Evolutionary conservation across 164 flowering plant species (phyloP).

Genomic region (Sextonia rubra): DNA sequence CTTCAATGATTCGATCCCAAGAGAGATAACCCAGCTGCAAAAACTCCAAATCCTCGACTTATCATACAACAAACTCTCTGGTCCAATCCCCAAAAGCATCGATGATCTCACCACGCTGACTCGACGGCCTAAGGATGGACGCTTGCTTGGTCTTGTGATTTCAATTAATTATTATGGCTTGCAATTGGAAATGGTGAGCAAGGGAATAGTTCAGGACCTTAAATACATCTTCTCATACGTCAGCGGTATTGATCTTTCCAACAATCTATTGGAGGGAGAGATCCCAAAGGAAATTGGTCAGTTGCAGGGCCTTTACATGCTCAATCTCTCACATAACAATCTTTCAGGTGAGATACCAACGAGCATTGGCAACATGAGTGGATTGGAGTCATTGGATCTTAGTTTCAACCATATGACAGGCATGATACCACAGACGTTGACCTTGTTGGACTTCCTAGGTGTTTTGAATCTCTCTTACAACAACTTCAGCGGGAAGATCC

Average conservation of each 20-base stretch:
- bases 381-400: too few relatives aligned
- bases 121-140: too few relatives aligned
- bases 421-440: too few relatives aligned
- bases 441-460: slow-evolving; percentile 13
- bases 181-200: slow-evolving; percentile 13
- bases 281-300: slow-evolving; percentile 15
- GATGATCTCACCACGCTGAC: too few relatives aligned
- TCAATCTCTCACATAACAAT: too few relatives aligned
- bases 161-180: slow-evolving; percentile 2
- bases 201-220: not conserved
- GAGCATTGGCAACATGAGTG: too few relatives aligned
- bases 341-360: too few relatives aligned
- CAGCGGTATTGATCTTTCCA: slow-evolving; percentile 20
- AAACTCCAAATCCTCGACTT: too few relatives aligned
- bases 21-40: not conserved
- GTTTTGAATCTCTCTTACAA: slow-evolving; percentile 16
- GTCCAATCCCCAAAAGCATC: too few relatives aligned
- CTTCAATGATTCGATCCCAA: slow-evolving; percentile 3
- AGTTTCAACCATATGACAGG: too few relatives aligned
- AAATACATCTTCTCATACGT: not conserved
- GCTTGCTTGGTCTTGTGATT: not conserved
- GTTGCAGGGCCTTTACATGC: too few relatives aligned
- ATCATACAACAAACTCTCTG: too few relatives aligned
- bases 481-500: slow-evolving; percentile 22
- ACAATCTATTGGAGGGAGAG: slow-evolving; percentile 10